Conservation (phyloP, 345 rosid species). For the Cardamine resedifolia region DNA sequence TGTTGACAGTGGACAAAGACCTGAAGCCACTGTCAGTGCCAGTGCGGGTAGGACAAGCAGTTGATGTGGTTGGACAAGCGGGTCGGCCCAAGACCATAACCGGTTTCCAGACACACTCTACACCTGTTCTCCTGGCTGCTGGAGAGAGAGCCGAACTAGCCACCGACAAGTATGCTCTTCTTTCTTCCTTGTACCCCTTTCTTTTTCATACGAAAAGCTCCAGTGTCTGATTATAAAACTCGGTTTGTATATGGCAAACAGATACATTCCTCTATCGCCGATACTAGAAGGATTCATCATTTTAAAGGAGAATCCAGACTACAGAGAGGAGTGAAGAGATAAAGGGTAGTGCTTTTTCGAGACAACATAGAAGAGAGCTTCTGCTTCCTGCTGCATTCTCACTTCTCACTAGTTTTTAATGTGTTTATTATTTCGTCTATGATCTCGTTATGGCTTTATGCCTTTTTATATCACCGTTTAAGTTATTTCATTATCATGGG, state of each 20-base stretch:
- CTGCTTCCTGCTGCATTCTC: slow-evolving; percentile 1
- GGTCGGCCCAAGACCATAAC: slow-evolving; percentile 96
- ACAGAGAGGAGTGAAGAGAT: slow-evolving; percentile 55
- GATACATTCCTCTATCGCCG: slow-evolving; percentile 87
- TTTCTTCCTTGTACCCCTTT: not conserved
- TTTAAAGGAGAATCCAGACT: slow-evolving; percentile 76
- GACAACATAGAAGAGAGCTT: not conserved
- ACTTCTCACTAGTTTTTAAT: not conserved
- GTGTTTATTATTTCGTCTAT: slow-evolving; percentile 3
- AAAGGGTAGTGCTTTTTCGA: not conserved
- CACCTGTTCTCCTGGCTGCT: slow-evolving; percentile 94
- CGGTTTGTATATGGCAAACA: slow-evolving; percentile 32
- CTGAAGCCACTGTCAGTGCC: slow-evolving; percentile 84
- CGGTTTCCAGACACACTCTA: slow-evolving; percentile 92
- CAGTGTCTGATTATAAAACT: not conserved
- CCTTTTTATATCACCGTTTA: not conserved
- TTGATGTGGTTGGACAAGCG: slow-evolving; percentile 96
- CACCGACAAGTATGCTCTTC: slow-evolving; percentile 68
- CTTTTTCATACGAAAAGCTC: not conserved
- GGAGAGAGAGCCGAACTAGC: slow-evolving; percentile 96
- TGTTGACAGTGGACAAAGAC: slow-evolving; percentile 81
- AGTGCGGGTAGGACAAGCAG: slow-evolving; percentile 95
- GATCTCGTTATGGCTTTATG: not conserved
- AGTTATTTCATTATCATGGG: not conserved
- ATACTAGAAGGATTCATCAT: slow-evolving; percentile 93